Percentiles rank a stretch among this genome's conserved stretches.
Conservation (phyloP, 2,329 filamentous ascomycete species). For the Trichoderma simmonsii region DNA sequence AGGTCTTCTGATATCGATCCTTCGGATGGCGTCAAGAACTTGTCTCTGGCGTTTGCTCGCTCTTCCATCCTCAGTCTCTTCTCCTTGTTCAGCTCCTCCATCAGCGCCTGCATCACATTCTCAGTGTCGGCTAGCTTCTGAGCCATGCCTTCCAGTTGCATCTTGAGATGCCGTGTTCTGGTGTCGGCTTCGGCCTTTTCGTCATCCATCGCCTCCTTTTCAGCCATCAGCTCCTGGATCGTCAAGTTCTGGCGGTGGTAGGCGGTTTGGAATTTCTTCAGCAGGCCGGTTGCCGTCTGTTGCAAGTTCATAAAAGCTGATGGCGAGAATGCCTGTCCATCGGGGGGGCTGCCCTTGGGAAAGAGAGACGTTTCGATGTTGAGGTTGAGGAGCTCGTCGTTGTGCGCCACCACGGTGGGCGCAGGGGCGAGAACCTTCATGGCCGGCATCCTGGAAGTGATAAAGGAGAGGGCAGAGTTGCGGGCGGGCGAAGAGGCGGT, state of each 20-base stretch:
- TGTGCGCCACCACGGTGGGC: conserved; percentile 29
- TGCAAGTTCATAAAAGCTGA: conserved; percentile 61
- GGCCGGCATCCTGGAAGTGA: conserved; percentile 45
- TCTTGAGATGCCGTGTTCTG: conserved; percentile 52
- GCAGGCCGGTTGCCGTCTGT: conserved; percentile 52
- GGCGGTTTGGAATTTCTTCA: conserved; percentile 56
- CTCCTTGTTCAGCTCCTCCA: conserved; percentile 51
- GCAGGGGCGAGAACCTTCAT: conserved; percentile 32
- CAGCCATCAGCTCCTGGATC: conserved; percentile 50
- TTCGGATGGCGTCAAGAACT: conserved; percentile 31
- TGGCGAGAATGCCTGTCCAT: conserved; percentile 54
- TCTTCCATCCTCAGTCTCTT: conserved; percentile 45
- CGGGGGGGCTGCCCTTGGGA: conserved; percentile 40
- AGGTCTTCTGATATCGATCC: conserved; percentile 51
- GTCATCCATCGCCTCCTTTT: conserved; percentile 52
- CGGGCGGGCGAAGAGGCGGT: conserved; percentile 19
- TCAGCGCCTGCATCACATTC: conserved; percentile 45
- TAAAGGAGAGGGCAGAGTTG: conserved; percentile 39
- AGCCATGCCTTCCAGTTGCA: conserved; percentile 60
- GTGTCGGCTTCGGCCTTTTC: conserved; percentile 56
- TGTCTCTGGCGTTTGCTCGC: conserved; percentile 28
- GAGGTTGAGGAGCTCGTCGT: conserved; percentile 55
- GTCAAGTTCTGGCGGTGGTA: conserved; percentile 53
- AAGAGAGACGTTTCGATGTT: conserved; percentile 55
- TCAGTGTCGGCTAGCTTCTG: conserved; percentile 53